Percentiles rank a stretch among this genome's conserved stretches.
These are phyloP conservation scores for Ustilago nuda DNA, from an alignment of 1,284 basidiomycete genomes.

Conservation along the genomic window DNA sequence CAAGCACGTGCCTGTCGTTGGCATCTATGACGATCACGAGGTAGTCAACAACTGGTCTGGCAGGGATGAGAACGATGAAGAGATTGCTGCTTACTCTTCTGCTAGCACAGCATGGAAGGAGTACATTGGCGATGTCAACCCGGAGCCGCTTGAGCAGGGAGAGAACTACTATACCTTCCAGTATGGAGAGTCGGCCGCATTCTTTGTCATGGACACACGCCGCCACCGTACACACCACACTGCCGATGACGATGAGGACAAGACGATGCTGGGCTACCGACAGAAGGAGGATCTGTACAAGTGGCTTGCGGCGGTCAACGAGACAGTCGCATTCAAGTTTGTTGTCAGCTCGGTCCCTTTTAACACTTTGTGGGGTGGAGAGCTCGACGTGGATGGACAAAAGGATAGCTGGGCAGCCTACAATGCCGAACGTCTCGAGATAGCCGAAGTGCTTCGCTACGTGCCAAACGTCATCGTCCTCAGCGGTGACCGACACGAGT, in stretches of 20 bases:
- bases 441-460: constrained; percentile 69
- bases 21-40: constrained; percentile 68
- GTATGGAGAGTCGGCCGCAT: constrained; percentile 71
- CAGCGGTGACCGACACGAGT: constrained; percentile 79
- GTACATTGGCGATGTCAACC: constrained; percentile 79
- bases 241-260: constrained; percentile 70
- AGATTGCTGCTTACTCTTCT: constrained; percentile 73
- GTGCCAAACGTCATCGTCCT: constrained; percentile 79
- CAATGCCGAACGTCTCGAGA: constrained; percentile 74
- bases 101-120: constrained; percentile 77
- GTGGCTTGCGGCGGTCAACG: constrained; percentile 78
- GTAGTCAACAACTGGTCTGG: constrained; percentile 71
- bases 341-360: constrained; percentile 82
- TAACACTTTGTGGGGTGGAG: constrained; percentile 78
- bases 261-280: constrained; percentile 79
- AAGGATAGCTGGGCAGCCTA: constrained; percentile 79
- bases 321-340: constrained; percentile 83
- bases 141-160: constrained; percentile 72
- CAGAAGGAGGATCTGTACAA: constrained; percentile 77
- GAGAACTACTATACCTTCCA: constrained; percentile 74
- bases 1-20: constrained; percentile 63
- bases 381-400: constrained; percentile 74
- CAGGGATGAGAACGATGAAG: constrained; percentile 73
- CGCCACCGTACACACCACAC: constrained; percentile 74
- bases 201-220: constrained; percentile 83